Evolutionary conservation across 2,329 filamentous ascomycete species (phyloP), one percentile per base, ranked within the genome.

Genomic region (Verticillium nonalfalfae): DNA sequence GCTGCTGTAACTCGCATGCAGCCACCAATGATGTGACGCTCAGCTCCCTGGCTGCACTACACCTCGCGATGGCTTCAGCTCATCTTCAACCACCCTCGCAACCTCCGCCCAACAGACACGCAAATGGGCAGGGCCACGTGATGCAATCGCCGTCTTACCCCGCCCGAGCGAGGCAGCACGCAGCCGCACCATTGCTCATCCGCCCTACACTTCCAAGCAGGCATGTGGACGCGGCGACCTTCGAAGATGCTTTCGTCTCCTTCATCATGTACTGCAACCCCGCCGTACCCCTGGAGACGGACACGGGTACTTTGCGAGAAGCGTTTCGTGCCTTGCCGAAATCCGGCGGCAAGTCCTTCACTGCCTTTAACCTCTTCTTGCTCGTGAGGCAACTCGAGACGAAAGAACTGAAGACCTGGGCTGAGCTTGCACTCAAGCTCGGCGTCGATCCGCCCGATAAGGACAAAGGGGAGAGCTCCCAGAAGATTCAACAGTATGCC

Each of bases 251-350:
- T 58, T 97, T 93, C 72, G 88, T 93, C 63, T 75, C 80, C 66
- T 97, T 97, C 73, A 90, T 97, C 68, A 81, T 97, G 61, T 91
- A 93, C 74, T 97, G 93, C 80, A 97, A 97, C 73, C 93, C 93
- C 5, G 87, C 85, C 54, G 87, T 97, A 58, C 81, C 89, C 2
- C 72, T 81, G n/a, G 82, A 86, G 15, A 84, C 85, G 54, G 89
- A 96, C 74, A 89, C 90, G 0, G 75, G 81, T 3, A 85, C 88
- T 60, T 77, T 97, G 57, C 85, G 87, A 61, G 90, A 90, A 68
- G 86, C 86, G 13, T 97, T 97, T 73, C 85, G 88, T 56, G 86
- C 80, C 34, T 91, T 91, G 1, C 93, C 93, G 4, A 92, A 89
- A 70, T 96, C 92, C 71, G 93, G 94, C 68, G 91, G 91, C 63